Evolutionary conservation across 1,284 basidiomycete species (phyloP).

Genomic region (Trichosporon sp.): DNA sequence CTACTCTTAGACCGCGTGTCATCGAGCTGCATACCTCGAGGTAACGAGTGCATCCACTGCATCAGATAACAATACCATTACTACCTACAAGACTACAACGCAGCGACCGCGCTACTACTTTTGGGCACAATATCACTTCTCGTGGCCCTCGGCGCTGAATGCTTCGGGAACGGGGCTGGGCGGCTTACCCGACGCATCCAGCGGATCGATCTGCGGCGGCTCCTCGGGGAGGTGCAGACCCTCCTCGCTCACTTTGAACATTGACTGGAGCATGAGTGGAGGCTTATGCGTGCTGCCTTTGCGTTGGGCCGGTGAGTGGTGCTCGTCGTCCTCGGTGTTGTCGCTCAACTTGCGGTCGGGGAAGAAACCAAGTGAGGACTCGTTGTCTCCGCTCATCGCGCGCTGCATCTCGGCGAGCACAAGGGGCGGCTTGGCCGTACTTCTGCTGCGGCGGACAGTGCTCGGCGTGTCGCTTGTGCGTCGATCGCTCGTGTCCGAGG

Average conservation of each 20-base stretch:
- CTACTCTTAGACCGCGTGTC: no score
- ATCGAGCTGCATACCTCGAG: no score
- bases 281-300: background rate
- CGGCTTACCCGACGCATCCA: background rate
- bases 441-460: background rate
- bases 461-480: background rate
- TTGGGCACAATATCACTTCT: background rate
- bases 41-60: background rate
- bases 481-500: background rate
- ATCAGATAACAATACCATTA: background rate
- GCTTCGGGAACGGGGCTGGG: background rate
- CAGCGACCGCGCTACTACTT: background rate
- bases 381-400: background rate
- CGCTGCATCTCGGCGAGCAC: constrained; percentile 6
- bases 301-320: background rate
- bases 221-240: background rate
- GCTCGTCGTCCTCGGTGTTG: background rate
- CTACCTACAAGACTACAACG: background rate
- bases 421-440: background rate
- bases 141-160: background rate
- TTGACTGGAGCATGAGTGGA: background rate
- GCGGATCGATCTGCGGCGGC: constrained; percentile 7
- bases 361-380: background rate
- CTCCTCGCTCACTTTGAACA: background rate
- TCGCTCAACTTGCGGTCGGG: background rate